These are phyloP conservation scores for Allomyces javanicus DNA, from an alignment of 192 early-diverging fungal genomes.

Conservation along the genomic window DNA sequence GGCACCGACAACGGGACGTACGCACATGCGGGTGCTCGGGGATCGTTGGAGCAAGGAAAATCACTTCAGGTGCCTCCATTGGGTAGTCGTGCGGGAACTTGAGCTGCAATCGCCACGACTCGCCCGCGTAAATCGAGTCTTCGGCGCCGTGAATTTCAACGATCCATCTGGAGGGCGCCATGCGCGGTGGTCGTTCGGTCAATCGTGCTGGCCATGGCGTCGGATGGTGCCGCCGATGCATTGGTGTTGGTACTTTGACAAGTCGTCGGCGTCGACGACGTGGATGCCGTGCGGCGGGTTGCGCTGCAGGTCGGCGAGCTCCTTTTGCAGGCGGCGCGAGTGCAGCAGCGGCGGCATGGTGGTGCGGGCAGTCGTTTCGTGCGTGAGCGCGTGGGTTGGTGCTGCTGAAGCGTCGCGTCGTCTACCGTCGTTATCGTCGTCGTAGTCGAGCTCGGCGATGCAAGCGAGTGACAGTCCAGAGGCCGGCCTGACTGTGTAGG, in stretches of 20 bases:
- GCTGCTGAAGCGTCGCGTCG: too few relatives aligned
- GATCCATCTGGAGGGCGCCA: slow-evolving; percentile 13
- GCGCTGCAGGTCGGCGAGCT: slow-evolving; percentile 20
- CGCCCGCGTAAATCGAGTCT: slow-evolving; percentile 20
- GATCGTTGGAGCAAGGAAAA: slow-evolving; percentile 10
- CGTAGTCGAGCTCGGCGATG: too few relatives aligned
- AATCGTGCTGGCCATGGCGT: too few relatives aligned
- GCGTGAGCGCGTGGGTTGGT: too few relatives aligned
- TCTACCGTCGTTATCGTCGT: too few relatives aligned
- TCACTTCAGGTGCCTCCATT: slow-evolving; percentile 25
- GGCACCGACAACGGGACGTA: not conserved
- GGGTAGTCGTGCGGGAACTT: slow-evolving; percentile 25
- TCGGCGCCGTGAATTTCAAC: slow-evolving; percentile 15
- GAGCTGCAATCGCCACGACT: slow-evolving; percentile 18
- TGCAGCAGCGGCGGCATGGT: too few relatives aligned
- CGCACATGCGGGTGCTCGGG: slow-evolving; percentile 26
- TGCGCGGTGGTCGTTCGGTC: slow-evolving; percentile 1
- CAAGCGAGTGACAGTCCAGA: too few relatives aligned
- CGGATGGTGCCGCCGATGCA: too few relatives aligned
- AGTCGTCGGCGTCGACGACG: slow-evolving; percentile 14
- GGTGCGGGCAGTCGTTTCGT: too few relatives aligned
- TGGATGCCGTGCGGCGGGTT: slow-evolving; percentile 19
- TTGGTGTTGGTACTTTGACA: slow-evolving; percentile 4
- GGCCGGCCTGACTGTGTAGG: too few relatives aligned
- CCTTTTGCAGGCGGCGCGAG: slow-evolving; percentile 17